Evolutionary conservation across 1,139 yeast genomes (phyloP), one percentile per base, ranked within the genome.

Genomic region (Yamadazyma atlantica): DNA sequence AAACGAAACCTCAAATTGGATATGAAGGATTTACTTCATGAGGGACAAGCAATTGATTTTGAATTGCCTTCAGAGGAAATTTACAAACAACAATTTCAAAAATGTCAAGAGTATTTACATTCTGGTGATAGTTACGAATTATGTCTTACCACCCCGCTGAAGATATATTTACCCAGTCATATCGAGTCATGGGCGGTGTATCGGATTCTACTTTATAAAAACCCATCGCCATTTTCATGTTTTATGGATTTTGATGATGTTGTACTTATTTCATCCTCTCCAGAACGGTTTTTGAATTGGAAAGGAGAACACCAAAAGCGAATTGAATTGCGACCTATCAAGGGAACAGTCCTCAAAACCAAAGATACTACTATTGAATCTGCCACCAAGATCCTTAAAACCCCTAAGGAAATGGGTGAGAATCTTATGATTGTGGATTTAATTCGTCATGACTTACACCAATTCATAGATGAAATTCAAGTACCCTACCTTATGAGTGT

Each of bases 391-490:
- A 75, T 87, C 13, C 65, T 94, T 33, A 77, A 82, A 43, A 84
- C 95, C 1, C 95, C 96, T 1, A 94, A 94, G 58, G 98, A 94
- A 59, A 78, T 85, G 59, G 98, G 96, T 0, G 99, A 94, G 56
- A 92, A 94, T 50, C 66, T 94, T 39, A 94, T 94, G 98, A 94
- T 94, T 65, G 95, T 92, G 8, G 99, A 94, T 58, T 65, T 94
- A 41, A 94, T 94, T 36, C 76, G 99, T 42, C 97, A 94, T 59
- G 98, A 94, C 57, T 69, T 94, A 36, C 82, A 80, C 52, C 82
- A 81, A 49, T 69, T 89, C 38, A 64, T 86, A n/a, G 68, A 77
- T 3, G 56, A 73, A 6, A 96, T 92, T 3, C 56, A 69, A 4
- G 96, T 90, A 1, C 69, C 86, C 2, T 83, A 83, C 49, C 73